These are phyloP conservation scores for Henckelia pumila DNA, from an alignment of 257 asterid species.

Conservation along the genomic window DNA sequence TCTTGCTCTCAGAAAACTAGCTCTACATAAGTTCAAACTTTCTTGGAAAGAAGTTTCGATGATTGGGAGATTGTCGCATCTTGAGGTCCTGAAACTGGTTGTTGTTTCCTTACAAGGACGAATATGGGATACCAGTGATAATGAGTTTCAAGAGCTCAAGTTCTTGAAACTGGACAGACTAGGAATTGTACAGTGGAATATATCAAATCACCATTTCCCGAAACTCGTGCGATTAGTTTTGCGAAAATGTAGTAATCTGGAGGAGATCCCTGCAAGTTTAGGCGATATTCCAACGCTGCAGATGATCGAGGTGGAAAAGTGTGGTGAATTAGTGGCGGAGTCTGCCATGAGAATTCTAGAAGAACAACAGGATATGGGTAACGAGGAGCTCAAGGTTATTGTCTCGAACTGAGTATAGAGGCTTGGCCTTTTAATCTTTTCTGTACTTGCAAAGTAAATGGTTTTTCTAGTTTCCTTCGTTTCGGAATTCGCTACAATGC, in stretches of 20 bases:
- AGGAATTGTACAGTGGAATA: slow-evolving; percentile 13
- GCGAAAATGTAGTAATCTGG: neutral
- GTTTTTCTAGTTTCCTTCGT: too few relatives aligned
- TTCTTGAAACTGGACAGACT: slow-evolving; percentile 17
- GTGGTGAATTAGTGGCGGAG: neutral
- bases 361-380: slow-evolving; percentile 26
- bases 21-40: neutral
- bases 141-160: slow-evolving; percentile 24
- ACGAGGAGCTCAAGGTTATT: slow-evolving; percentile 19
- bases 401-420: neutral
- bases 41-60: slow-evolving; percentile 8
- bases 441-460: too few relatives aligned
- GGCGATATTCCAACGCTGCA: slow-evolving; percentile 20
- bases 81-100: slow-evolving; percentile 23
- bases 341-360: slow-evolving; percentile 23
- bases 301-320: slow-evolving; percentile 23
- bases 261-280: slow-evolving; percentile 13
- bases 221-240: slow-evolving; percentile 23
- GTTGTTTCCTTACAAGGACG: neutral
- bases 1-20: slow-evolving; percentile 18
- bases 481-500: too few relatives aligned
- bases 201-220: slow-evolving; percentile 13
- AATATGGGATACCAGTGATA: slow-evolving; percentile 25
- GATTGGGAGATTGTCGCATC: slow-evolving; percentile 20
- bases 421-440: too few relatives aligned